Conservation (phyloP, 176 grass and related monocot genomes). For the Guadua angustifolia region DNA sequence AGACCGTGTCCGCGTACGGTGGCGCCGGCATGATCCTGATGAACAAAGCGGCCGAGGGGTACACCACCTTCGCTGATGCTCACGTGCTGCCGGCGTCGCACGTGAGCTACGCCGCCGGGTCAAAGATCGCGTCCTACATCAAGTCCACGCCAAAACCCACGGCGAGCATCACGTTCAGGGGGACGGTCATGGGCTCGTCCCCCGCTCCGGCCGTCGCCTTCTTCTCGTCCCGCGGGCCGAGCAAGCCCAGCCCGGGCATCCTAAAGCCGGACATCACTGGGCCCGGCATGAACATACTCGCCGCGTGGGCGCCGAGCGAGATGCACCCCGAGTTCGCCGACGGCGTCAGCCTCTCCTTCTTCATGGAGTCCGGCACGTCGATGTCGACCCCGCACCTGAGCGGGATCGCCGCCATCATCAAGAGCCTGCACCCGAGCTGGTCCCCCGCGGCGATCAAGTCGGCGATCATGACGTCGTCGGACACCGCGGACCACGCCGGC, state of each 20-base stretch:
- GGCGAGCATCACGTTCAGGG: constrained; percentile 57
- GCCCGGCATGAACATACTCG: constrained; percentile 71
- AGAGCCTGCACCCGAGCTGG: constrained; percentile 68
- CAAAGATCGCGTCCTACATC: constrained; percentile 51
- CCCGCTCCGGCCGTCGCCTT: constrained; percentile 65
- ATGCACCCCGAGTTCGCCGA: constrained; percentile 53
- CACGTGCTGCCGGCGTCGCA: constrained; percentile 61
- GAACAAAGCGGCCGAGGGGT: constrained; percentile 55
- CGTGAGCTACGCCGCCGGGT: constrained; percentile 53
- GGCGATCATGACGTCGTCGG: constrained; percentile 70
- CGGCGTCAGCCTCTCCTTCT: constrained; percentile 52
- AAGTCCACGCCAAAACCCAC: constrained; percentile 50
- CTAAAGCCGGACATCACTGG: constrained; percentile 78
- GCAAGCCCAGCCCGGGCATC: constrained; percentile 50
- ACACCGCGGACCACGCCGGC: constrained; percentile 41
- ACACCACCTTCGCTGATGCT: constrained; percentile 65
- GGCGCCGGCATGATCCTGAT: constrained; percentile 70
- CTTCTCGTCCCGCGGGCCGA: constrained; percentile 74
- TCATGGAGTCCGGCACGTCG: constrained; percentile 71
- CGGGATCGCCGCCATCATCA: constrained; percentile 70
- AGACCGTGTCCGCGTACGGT: constrained; percentile 48
- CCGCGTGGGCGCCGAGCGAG: constrained; percentile 65
- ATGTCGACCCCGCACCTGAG: constrained; percentile 82
- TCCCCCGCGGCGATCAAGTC: constrained; percentile 70
- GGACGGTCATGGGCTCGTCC: constrained; percentile 53